Conservation (phyloP, 2,329 filamentous ascomycete genomes). For the Metarhizium brunneum region DNA sequence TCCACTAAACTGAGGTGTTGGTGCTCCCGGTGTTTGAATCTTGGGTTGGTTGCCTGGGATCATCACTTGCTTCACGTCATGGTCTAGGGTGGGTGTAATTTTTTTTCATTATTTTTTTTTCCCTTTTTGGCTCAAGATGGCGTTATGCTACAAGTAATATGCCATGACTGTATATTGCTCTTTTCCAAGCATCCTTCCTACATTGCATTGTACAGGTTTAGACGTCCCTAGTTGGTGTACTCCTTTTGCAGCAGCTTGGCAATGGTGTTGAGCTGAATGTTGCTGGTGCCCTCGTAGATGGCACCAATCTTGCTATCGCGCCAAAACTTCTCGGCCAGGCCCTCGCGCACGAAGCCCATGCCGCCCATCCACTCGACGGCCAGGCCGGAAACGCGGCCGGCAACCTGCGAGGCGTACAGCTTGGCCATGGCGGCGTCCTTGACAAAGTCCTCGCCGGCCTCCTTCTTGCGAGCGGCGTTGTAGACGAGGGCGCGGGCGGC, state of each 20-base stretch:
- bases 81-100: too few relatives aligned
- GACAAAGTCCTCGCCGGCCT: slow-evolving; percentile 91
- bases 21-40: background rate
- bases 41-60: background rate
- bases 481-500: slow-evolving; percentile 88
- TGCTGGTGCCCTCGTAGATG: slow-evolving; percentile 89
- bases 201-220: background rate
- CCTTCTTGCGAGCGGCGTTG: slow-evolving; percentile 96
- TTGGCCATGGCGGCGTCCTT: slow-evolving; percentile 97
- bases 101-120: background rate
- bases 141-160: background rate
- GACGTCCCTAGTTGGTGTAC: slow-evolving; percentile 33
- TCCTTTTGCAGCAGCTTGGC: slow-evolving; percentile 55
- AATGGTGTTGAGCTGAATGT: slow-evolving; percentile 61
- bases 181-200: background rate
- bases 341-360: slow-evolving; percentile 97
- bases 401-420: slow-evolving; percentile 87
- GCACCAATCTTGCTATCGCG: slow-evolving; percentile 97
- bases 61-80: background rate
- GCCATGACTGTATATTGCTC: background rate
- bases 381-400: slow-evolving; percentile 71
- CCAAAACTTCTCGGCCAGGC: slow-evolving; percentile 95
- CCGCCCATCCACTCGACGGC: slow-evolving; percentile 99
- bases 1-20: background rate
- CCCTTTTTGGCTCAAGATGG: background rate